These are phyloP conservation scores for Collybia sordida DNA, from an alignment of 768 basidiomycete genomes.

Conservation along the genomic window DNA sequence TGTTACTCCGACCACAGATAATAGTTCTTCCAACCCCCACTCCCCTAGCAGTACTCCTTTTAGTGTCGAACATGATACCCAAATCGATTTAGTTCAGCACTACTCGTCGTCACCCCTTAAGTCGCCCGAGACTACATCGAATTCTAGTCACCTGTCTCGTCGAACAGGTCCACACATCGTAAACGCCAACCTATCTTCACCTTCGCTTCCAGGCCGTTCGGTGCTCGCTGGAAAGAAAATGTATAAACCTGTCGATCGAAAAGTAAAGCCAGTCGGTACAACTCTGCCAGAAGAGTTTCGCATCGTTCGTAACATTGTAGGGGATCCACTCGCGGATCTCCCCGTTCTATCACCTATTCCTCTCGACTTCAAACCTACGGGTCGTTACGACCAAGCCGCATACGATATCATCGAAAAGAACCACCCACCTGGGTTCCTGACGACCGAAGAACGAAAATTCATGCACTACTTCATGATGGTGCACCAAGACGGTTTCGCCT, in stretches of 20 bases:
- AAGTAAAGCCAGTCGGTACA: not conserved
- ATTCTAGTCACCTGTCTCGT: too few relatives aligned
- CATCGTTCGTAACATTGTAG: conserved; percentile 8
- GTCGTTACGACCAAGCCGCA: not conserved
- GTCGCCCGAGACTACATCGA: too few relatives aligned
- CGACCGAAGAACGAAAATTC: not conserved
- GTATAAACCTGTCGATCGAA: conserved; percentile 5
- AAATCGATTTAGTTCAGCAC: too few relatives aligned
- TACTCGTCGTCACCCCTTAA: too few relatives aligned
- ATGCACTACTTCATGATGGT: not conserved
- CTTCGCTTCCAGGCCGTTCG: too few relatives aligned
- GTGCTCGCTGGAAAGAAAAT: too few relatives aligned
- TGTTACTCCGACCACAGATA: too few relatives aligned
- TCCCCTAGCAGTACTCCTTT: too few relatives aligned
- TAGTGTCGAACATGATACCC: too few relatives aligned
- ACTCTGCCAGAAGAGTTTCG: conserved; percentile 1
- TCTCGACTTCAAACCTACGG: conserved; percentile 10
- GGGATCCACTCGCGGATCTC: conserved; percentile 8
- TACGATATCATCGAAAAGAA: not conserved
- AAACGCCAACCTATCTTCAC: too few relatives aligned
- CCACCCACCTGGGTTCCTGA: not conserved
- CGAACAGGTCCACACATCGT: too few relatives aligned
- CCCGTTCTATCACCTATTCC: conserved; percentile 7
- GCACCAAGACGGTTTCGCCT: not conserved
- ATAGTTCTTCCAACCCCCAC: too few relatives aligned